These are phyloP conservation scores for Sphaerulina musiva DNA, from an alignment of 2,329 filamentous ascomycete genomes.

Conservation along the genomic window DNA sequence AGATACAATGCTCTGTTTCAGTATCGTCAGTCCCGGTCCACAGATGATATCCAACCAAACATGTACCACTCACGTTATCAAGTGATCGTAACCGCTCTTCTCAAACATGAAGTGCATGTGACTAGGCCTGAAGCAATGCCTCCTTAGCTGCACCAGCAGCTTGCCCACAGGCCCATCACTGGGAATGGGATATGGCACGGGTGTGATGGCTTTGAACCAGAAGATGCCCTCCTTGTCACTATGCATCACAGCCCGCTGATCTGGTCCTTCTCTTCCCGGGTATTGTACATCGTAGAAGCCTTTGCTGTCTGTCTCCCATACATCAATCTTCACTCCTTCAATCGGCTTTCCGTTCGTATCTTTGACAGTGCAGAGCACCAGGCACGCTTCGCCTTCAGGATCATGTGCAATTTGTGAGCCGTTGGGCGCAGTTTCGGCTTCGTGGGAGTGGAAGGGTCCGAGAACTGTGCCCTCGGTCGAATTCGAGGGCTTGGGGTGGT, in stretches of 20 bases:
- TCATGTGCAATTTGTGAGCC: slow-evolving; percentile 63
- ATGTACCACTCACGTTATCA: slow-evolving; percentile 64
- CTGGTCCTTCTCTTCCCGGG: slow-evolving; percentile 55
- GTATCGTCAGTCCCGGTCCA: slow-evolving; percentile 10
- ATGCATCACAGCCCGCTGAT: slow-evolving; percentile 64
- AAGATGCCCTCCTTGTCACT: slow-evolving; percentile 67
- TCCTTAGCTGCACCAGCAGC: slow-evolving; percentile 56
- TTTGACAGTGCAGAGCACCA: slow-evolving; percentile 66
- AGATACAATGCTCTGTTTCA: slow-evolving; percentile 64
- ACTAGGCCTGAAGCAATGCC: slow-evolving; percentile 71
- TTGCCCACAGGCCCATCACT: slow-evolving; percentile 77
- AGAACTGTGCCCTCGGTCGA: slow-evolving; percentile 74
- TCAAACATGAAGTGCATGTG: slow-evolving; percentile 89
- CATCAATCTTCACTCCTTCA: slow-evolving; percentile 62
- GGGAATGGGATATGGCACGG: slow-evolving; percentile 79
- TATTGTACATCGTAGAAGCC: slow-evolving; percentile 80
- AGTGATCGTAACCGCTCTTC: slow-evolving; percentile 67
- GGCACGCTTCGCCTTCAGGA: slow-evolving; percentile 60
- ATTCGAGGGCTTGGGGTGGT: slow-evolving; percentile 67
- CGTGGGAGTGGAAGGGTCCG: slow-evolving; percentile 77
- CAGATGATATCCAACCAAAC: no score
- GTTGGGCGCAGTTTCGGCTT: slow-evolving; percentile 53
- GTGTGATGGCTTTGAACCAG: slow-evolving; percentile 79
- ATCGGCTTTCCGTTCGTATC: slow-evolving; percentile 60
- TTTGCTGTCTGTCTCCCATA: slow-evolving; percentile 79